Conservation (phyloP, 2,329 filamentous ascomycete species). For the Claviceps sp. region DNA sequence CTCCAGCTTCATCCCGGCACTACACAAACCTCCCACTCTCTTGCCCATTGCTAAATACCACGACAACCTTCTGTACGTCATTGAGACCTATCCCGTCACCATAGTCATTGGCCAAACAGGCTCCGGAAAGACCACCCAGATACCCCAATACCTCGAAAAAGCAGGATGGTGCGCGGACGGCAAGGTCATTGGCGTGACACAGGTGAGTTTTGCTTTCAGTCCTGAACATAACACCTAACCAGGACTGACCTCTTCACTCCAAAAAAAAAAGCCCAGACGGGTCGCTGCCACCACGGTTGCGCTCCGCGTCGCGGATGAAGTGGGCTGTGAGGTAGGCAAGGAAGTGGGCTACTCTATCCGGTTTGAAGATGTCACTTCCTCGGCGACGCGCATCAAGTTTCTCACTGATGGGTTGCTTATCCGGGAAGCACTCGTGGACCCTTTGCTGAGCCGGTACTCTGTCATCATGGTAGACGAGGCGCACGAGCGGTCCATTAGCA, state of each 20-base stretch:
- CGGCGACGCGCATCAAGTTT: slow-evolving; percentile 81
- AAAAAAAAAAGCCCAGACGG: slow-evolving; percentile 53
- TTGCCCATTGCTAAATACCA: slow-evolving; percentile 79
- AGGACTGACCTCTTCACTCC: neutral
- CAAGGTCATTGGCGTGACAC: slow-evolving; percentile 76
- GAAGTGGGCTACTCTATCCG: slow-evolving; percentile 87
- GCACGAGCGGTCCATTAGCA: slow-evolving; percentile 85
- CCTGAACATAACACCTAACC: neutral
- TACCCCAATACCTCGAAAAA: slow-evolving; percentile 79
- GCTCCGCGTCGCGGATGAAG: slow-evolving; percentile 76
- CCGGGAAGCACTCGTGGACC: slow-evolving; percentile 85
- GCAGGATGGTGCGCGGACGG: slow-evolving; percentile 81
- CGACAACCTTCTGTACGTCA: slow-evolving; percentile 66
- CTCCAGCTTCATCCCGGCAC: slow-evolving; percentile 57
- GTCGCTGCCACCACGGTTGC: slow-evolving; percentile 88
- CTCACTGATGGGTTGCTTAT: slow-evolving; percentile 86
- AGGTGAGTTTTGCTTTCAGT: slow-evolving; percentile 42
- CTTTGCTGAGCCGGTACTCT: slow-evolving; percentile 78
- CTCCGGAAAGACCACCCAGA: slow-evolving; percentile 89
- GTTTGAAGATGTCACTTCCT: slow-evolving; percentile 83
- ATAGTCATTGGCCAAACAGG: slow-evolving; percentile 91
- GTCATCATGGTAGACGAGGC: slow-evolving; percentile 98
- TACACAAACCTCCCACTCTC: slow-evolving; percentile 74
- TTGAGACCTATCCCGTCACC: slow-evolving; percentile 73
- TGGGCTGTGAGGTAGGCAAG: slow-evolving; percentile 73